Evolutionary conservation across 1,284 basidiomycete genomes (phyloP), one percentile per base, ranked within the genome.

Genomic region (Austroboletus olivaceoglutinosus): DNA sequence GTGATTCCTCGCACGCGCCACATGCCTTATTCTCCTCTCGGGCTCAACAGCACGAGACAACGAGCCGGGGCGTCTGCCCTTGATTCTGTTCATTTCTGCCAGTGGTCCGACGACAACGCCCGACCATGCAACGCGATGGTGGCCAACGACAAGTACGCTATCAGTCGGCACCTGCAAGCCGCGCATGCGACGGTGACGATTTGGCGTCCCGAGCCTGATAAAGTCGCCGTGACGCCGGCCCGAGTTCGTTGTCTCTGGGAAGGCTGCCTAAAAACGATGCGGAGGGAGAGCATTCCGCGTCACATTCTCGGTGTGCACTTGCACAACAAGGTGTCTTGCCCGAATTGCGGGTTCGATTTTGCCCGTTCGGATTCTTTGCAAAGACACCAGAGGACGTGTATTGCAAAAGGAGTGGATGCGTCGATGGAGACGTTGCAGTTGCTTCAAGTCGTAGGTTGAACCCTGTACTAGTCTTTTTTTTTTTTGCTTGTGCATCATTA

Each of bases 301-400:
- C 61, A 67, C 4, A 27, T 65, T n/a, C 50, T 67, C 15, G 25
- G 58, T 0, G 53, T 63, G 1, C 61, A 63, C 16, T 39, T 63
- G 45, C 30, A 30, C 29, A 37, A 67, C 45, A 65, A 54, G 42
- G 64, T 53, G 4, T 19, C 11, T 16, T 67, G 61, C 30, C 37
- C 52, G 6, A 18, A 9, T 7, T 63, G 61, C 37, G 36, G 40
- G 6, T 44, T 43, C 21, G 13, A 11, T 18, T 67, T 63, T 9
- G 62, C 64, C 16, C 64, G 61, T 10, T 15, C 21, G 11, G 61
- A 63, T 23, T 63, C 61, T n/a, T 5, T 67, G 47, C 58, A 56
- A 44, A 63, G 64, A 25, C 61, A 63, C 50, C 47, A 29, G 34
- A 61, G 23, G 44, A 36, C n/a, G n/a, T 36, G 34, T 19, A 16